Conservation (phyloP, 2,329 filamentous ascomycete species). For the Botrytis aclada region DNA sequence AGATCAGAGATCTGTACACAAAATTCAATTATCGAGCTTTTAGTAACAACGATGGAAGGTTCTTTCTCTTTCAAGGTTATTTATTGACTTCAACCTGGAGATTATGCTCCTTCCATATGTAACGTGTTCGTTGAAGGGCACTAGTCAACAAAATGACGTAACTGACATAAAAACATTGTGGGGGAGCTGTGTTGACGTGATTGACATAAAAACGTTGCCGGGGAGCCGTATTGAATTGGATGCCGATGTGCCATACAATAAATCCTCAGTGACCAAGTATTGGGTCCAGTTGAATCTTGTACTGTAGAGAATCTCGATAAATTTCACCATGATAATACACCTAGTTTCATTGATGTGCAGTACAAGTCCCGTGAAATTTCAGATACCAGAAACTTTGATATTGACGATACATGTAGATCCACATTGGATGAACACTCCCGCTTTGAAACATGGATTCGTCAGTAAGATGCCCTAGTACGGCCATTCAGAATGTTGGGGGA, state of each 20-base stretch:
- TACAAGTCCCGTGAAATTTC: too few species aligned
- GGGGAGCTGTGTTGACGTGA: not conserved
- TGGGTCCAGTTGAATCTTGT: not conserved
- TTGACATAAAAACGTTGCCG: too few species aligned
- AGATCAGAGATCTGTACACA: not conserved
- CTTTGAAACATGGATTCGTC: not conserved
- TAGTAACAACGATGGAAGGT: not conserved
- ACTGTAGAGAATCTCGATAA: not conserved
- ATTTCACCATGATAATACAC: not conserved
- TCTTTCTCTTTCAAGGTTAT: not conserved
- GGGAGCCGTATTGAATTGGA: not conserved
- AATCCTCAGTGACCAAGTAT: fast-evolving
- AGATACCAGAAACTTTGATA: not conserved
- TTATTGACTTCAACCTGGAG: not conserved
- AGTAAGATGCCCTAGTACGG: not conserved
- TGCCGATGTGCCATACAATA: not conserved
- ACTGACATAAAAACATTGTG: not conserved
- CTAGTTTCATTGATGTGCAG: not conserved
- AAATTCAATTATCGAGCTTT: not conserved
- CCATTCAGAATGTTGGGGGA: not conserved
- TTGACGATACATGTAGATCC: not conserved
- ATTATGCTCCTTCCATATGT: too few species aligned
- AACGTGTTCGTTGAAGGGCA: too few species aligned
- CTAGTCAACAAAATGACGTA: too few species aligned
- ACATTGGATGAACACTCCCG: not conserved